Base-by-base conservation (phyloP, 305 asterid genomes). In the Ajuga reptans region DNA sequence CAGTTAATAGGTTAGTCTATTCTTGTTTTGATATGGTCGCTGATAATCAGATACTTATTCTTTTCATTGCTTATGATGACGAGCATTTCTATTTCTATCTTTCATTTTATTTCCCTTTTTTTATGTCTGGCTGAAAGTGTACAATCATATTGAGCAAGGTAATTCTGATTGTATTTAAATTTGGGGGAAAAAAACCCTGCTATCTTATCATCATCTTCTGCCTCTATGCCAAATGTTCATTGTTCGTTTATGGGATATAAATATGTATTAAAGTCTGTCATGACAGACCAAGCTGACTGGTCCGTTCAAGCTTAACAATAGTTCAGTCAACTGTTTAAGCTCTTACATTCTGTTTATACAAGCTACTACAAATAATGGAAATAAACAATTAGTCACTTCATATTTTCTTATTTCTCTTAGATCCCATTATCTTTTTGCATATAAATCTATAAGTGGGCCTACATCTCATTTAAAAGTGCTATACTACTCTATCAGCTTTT, bases 1-100 rank as follows among this genome's bases (percentile, higher is more conserved):
- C 97, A 50, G 86, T 94, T 76, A 94, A 94, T 87, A 87, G 97
- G 99, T 91, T 82, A 56, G 92, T 77, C 77, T 43, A 72, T 73
- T 62, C 33, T 41, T 78, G 74, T 72, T 61, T 77, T 69, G 59
- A 42, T 76, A 66, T 60, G 37, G 66, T 57, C 46, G 66, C 69
- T 42, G 60, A 57, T 47, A 37, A 69, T 4, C 51, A 55, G 62
- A 51, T 37, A 63, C 60, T 36, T 65, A 18, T 37, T 72, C 61
- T 56, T 73, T 72, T 61, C 43, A 42, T 55, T 78, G 66, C 67
- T 68, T 56, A 69, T 27, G 69, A 69, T 18, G 66, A 69, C 53
- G 64, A 49, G 39, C 69, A 61, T 52, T 49, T 18, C 52, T 50
- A 46, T 59, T 42, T 41, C 50, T n/a, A 36, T 36, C 24, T 57